Evolutionary conservation across 2,329 filamentous ascomycete species (phyloP).

Genomic region (Phialemonium atrogriseum): DNA sequence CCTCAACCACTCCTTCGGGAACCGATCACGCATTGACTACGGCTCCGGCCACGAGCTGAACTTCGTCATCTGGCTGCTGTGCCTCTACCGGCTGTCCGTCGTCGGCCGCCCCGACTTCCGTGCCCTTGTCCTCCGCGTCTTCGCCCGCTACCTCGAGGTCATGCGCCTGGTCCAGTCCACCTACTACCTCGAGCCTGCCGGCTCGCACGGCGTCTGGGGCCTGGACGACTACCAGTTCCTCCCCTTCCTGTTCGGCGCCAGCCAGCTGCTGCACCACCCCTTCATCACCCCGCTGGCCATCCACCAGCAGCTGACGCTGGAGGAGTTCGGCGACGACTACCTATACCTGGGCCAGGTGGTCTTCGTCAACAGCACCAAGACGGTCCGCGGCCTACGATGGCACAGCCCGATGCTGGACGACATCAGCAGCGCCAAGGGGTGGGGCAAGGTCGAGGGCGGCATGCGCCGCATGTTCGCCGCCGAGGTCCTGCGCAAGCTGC

Average conservation of each 20-base stretch:
- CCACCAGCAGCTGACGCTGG: constrained; percentile 79
- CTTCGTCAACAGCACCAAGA: constrained; percentile 96
- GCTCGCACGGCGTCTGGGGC: constrained; percentile 96
- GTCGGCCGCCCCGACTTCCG: constrained; percentile 61
- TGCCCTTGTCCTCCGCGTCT: constrained; percentile 67
- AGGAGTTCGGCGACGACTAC: constrained; percentile 77
- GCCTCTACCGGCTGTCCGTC: constrained; percentile 70
- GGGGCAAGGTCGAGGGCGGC: constrained; percentile 86
- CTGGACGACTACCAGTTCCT: constrained; percentile 96
- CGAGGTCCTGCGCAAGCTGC: constrained; percentile 86
- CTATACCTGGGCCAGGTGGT: constrained; percentile 87
- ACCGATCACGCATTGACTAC: constrained; percentile 83
- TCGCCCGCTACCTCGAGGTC: constrained; percentile 71
- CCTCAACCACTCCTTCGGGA: constrained; percentile 76
- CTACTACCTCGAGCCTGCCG: constrained; percentile 95
- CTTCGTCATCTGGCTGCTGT: constrained; percentile 95
- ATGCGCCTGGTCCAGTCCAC: constrained; percentile 85
- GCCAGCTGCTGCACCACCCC: constrained; percentile 77
- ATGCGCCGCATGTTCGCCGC: constrained; percentile 97
- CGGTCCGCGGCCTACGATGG: constrained; percentile 88
- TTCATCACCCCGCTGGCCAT: constrained; percentile 74
- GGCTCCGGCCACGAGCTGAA: constrained; percentile 96
- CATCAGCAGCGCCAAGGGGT: constrained; percentile 82
- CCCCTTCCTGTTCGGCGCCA: constrained; percentile 89
- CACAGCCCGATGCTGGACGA: constrained; percentile 98